Conservation (phyloP, 2,329 filamentous ascomycete species). For the Colletotrichum spaethianum region DNA sequence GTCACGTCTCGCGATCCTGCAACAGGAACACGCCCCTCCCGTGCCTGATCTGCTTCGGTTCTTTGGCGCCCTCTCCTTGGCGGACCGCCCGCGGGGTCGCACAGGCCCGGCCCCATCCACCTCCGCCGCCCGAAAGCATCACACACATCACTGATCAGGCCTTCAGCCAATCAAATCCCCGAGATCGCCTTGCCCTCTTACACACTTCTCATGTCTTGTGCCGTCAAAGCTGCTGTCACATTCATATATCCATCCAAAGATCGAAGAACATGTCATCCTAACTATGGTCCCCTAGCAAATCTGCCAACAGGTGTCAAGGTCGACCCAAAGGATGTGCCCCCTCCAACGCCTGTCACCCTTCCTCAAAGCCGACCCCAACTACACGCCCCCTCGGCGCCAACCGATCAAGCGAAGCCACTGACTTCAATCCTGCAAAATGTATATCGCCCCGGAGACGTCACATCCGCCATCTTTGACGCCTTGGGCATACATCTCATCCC, state of each 20-base stretch:
- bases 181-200: neutral
- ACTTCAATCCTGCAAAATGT: slow-evolving; percentile 67
- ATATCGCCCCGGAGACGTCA: slow-evolving; percentile 66
- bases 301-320: slow-evolving; percentile 47
- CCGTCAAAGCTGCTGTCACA: neutral
- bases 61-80: slow-evolving; percentile 16
- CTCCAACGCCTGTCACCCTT: slow-evolving; percentile 68
- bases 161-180: slow-evolving; percentile 1
- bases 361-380: slow-evolving; percentile 58
- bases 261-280: slow-evolving; percentile 22
- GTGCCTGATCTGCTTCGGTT: slow-evolving; percentile 35
- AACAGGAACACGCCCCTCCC: slow-evolving; percentile 45
- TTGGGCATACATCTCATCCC: slow-evolving; percentile 70
- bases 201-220: neutral
- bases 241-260: too few species aligned
- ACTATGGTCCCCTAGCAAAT: slow-evolving; percentile 44
- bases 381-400: slow-evolving; percentile 27
- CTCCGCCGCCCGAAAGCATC: slow-evolving; percentile 1
- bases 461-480: slow-evolving; percentile 66
- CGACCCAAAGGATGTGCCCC: slow-evolving; percentile 67
- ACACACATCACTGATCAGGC: neutral
- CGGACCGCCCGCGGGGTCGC: slow-evolving; percentile 30
- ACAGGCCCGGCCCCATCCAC: slow-evolving; percentile 25
- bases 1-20: slow-evolving; percentile 44
- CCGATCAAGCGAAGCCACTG: slow-evolving; percentile 55